Evolutionary conservation across 176 grass and related monocot genomes (phyloP).

Genomic region (Canna indica): DNA sequence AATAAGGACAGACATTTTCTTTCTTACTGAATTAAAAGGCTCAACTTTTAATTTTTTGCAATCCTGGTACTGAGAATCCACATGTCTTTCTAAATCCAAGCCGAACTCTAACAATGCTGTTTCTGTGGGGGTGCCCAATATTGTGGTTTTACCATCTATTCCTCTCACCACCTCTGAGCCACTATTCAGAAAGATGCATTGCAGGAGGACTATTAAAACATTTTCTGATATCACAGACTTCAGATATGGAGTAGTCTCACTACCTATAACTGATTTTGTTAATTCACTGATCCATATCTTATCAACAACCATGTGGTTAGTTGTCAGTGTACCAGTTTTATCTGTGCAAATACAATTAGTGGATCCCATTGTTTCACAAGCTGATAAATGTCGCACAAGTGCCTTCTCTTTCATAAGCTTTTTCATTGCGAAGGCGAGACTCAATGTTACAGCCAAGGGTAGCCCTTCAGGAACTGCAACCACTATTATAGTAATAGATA

Average conservation of each 20-base stretch:
- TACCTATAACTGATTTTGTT: constrained; percentile 37
- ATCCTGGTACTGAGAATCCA: constrained; percentile 30
- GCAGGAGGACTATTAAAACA: constrained; percentile 42
- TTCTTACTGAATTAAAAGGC: constrained; percentile 91
- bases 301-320: constrained; percentile 91
- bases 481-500: constrained; percentile 89
- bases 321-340: constrained; percentile 97
- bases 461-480: constrained; percentile 97
- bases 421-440: constrained; percentile 99
- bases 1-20: constrained; percentile 79
- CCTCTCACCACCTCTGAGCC: constrained; percentile 75
- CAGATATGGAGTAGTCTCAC: constrained; percentile 35
- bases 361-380: constrained; percentile 95
- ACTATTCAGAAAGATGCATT: constrained; percentile 82
- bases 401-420: constrained; percentile 95
- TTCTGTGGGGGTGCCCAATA: constrained; percentile 87
- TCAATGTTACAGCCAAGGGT: constrained; percentile 86
- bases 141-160: constrained; percentile 55
- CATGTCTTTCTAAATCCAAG: constrained; percentile 46
- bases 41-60: constrained; percentile 85
- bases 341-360: constrained; percentile 89
- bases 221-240: constrained; percentile 45
- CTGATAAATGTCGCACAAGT: constrained; percentile 75
- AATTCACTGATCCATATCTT: constrained; percentile 79
- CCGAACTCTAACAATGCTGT: constrained; percentile 77